Evolutionary conservation across 2,329 filamentous ascomycete species (phyloP), one percentile per base, ranked within the genome.

Genomic region (Fusarium xylarioides): DNA sequence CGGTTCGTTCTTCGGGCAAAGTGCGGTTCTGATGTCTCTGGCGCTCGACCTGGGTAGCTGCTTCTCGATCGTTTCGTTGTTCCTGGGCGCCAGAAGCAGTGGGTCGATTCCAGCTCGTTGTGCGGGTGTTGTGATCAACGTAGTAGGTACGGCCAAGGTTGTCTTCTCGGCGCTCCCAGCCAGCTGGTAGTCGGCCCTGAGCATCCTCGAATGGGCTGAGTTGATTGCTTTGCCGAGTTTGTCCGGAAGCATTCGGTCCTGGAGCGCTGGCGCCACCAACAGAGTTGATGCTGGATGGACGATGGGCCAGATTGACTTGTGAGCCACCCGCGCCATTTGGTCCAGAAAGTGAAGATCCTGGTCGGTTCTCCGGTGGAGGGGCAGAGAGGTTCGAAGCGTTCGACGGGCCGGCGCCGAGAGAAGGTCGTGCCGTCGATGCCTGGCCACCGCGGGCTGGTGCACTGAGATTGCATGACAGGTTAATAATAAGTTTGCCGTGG

Each of bases 121-220:
- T 95, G 77, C 96, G 89, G 11, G 95, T 97, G 82, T 98, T 98
- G 82, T 98, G 96, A 79, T 99, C 96, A 58, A 99, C 96, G 81
- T 98, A 99, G 81, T 99, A 99, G 28, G 95, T 98, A 78, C 96
- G 90, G 58, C 96, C 95, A 47, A 98, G 83, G 76, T 98, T 96
- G 81, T 99, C 96, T 82, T 98, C 95, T 63, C 96, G 91, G 63
- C 96, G 91, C 84, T 99, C 96, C 95, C 96, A 99, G 38, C 96
- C 96, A 56, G 93, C 91, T 38, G 96, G 96, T 61, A 99, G 84
- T 76, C 95, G 91, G 64, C 96, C 96, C 80, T 98, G 95, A n/a
- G 91, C 91, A 83, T 99, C 96, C 83, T 98, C 95, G 75, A 99
- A 99, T 1, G 95, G 95, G 78, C 95, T 98, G 80, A 97, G 90